Base-by-base conservation (phyloP, 768 basidiomycete species). In the Boletus tylopilopsis region DNA sequence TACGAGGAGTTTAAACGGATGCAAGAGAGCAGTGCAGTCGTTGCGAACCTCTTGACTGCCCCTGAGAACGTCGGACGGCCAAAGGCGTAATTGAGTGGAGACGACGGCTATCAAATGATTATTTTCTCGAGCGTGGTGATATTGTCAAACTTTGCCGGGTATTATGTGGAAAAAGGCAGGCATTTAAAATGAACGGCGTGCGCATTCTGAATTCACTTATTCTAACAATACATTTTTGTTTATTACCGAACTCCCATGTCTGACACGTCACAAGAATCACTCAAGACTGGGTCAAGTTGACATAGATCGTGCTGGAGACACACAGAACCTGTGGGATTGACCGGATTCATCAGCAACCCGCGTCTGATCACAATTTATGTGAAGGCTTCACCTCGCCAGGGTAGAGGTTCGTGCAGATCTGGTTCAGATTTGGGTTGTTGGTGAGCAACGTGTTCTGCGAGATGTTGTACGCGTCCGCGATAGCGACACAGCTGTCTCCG, bases 371-470 rank as follows among this genome's bases (percentile, higher is more conserved):
- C 15, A 11, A 30, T 16, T 1, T 39, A 15, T 43, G 40, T 4
- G 53, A 23, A 43, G 7, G 22, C 13, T 8, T 58, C 55, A 85
- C 85, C 76, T 86, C 82, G 42, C 71, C 75, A 48, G 75, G 63
- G 66, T 80, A 80, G 45, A 86, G 73, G 68, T 83, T 83, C 29
- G 63, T 64, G 68, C 82, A 84, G 7, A 29, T 57, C 9, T 54
- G 47, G 63, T 81, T 68, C 47, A 87, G 63, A 59, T 87, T 82
- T 3, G 80, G 84, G 70, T 87, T 88, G 71, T 87, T 86, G 25
- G 71, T 59, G 52, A 72, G 62, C 21, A 89, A 69, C 19, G 76
- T 76, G 33, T 56, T 70, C 54, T 71, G 51, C 41, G 73, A 58
- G 50, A 84, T 76, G 24, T 69, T 71, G 49, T 74, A 73, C 21